A percentile compares a stretch with the other conserved stretches of the same genome.
phyloP scores from a whole-genome alignment of 345 rosid species.

The Arabidopsis arenosa region DNA sequence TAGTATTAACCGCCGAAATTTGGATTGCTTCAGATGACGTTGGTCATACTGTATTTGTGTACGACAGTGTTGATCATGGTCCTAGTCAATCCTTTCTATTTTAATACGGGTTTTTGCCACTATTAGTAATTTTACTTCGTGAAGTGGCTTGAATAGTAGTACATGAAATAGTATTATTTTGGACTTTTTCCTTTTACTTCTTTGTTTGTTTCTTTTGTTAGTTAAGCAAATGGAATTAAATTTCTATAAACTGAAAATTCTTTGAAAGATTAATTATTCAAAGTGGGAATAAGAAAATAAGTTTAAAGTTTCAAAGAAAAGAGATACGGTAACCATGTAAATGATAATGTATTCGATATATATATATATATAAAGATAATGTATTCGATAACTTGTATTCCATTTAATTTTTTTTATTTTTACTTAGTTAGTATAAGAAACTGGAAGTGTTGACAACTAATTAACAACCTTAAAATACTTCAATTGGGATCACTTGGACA shows the following conservation, averaged over 20 bases:
- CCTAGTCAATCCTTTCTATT: neutral
- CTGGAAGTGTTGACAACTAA: neutral
- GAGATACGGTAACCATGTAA: neutral
- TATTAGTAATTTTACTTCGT: neutral
- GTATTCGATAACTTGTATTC: neutral
- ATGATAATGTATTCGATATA: neutral
- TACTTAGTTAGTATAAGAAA: neutral
- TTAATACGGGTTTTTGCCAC: neutral
- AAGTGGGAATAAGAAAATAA: neutral
- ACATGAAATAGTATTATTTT: neutral
- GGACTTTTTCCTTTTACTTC: neutral
- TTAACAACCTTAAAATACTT: neutral
- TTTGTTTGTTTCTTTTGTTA: neutral
- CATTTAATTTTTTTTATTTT: neutral
- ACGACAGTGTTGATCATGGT: neutral
- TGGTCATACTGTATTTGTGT: neutral
- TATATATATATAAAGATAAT: too few relatives aligned
- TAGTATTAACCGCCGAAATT: neutral
- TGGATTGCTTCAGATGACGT: neutral
- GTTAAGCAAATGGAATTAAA: neutral
- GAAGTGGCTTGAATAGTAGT: neutral
- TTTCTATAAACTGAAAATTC: neutral
- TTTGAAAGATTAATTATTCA: neutral
- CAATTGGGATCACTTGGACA: neutral
- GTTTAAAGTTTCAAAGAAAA: neutral